phyloP scores from a whole-genome alignment of 495 filamentous ascomycete species.

The Trichoderma reesei region DNA sequence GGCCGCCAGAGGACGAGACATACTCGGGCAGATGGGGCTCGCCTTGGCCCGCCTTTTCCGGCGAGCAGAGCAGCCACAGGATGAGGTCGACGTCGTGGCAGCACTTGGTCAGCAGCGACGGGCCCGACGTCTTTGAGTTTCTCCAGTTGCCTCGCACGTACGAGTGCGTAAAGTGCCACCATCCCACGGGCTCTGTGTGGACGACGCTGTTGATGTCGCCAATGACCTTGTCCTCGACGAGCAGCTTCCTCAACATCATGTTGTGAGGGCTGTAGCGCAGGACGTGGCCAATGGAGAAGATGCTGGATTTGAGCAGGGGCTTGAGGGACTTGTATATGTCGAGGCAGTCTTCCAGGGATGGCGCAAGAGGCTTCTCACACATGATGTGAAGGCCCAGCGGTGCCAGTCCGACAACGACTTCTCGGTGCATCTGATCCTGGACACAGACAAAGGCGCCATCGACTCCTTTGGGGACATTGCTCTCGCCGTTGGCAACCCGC shows the following conservation, averaged over 20 bases:
- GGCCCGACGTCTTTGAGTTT: constrained; percentile 58
- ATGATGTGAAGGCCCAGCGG: constrained; percentile 68
- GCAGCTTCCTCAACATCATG: constrained; percentile 64
- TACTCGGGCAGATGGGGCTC: constrained; percentile 60
- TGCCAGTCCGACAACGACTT: constrained; percentile 62
- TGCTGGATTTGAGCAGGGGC: constrained; percentile 20
- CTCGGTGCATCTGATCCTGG: constrained; percentile 76
- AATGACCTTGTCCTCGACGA: constrained; percentile 61
- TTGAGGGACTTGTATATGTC: constrained; percentile 51
- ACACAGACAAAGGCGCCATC: constrained; percentile 85
- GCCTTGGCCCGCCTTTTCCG: constrained; percentile 26
- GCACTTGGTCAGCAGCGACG: constrained; percentile 82
- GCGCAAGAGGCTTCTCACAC: constrained; percentile 90
- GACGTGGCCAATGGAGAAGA: constrained; percentile 81
- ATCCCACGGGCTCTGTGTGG: constrained; percentile 89
- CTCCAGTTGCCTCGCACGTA: constrained; percentile 96
- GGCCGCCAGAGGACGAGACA: constrained; percentile 60
- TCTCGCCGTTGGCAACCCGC: constrained; percentile 27
- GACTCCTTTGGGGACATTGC: constrained; percentile 42
- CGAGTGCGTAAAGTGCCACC: constrained; percentile 91
- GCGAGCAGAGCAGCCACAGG: constrained; percentile 75
- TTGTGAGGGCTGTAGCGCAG: constrained; percentile 88
- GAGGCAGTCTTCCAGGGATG: constrained; percentile 65
- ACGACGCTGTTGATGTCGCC: constrained; percentile 83
- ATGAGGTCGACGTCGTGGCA: constrained; percentile 92